A percentile compares a stretch with the other conserved stretches of the same genome.
These are phyloP conservation scores for Claviceps purpurea DNA, from an alignment of 2,329 filamentous ascomycete genomes.

Conservation along the genomic window DNA sequence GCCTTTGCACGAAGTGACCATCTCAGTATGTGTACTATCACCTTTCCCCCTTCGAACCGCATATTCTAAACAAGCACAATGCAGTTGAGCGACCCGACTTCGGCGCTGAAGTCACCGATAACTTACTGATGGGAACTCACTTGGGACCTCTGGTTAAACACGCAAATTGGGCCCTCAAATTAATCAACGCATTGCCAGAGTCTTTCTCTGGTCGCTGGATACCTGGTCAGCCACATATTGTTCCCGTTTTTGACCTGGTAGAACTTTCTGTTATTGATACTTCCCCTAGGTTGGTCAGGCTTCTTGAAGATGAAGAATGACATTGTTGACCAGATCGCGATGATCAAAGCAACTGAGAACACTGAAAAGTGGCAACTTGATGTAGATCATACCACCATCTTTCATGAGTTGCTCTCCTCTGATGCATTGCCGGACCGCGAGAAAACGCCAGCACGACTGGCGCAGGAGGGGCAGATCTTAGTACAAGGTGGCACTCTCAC, in stretches of 20 bases:
- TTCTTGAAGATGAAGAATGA: constrained; percentile 27
- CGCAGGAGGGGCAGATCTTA: constrained; percentile 26
- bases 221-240: constrained; percentile 12
- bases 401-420: constrained; percentile 20
- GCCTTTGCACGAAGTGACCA: constrained; percentile 23
- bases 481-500: constrained; percentile 27
- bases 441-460: constrained; percentile 20
- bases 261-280: constrained; percentile 7
- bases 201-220: constrained; percentile 21
- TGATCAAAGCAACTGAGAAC: constrained; percentile 21
- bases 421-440: constrained; percentile 19
- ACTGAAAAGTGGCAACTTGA: constrained; percentile 21
- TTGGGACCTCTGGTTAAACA: constrained; percentile 24
- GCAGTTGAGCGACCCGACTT: constrained; percentile 22
- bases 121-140: constrained; percentile 23
- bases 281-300: constrained; percentile 19
- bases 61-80: constrained; percentile 1
- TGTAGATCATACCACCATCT: constrained; percentile 22
- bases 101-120: constrained; percentile 22
- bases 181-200: constrained; percentile 23
- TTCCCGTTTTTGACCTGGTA: background rate
- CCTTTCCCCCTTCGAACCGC: background rate
- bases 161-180: constrained; percentile 20
- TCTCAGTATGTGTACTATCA: constrained; percentile 12
- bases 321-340: constrained; percentile 21